Evolutionary conservation across 495 filamentous ascomycete genomes (phyloP).

Genomic region (Penicillium malachiteum): DNA sequence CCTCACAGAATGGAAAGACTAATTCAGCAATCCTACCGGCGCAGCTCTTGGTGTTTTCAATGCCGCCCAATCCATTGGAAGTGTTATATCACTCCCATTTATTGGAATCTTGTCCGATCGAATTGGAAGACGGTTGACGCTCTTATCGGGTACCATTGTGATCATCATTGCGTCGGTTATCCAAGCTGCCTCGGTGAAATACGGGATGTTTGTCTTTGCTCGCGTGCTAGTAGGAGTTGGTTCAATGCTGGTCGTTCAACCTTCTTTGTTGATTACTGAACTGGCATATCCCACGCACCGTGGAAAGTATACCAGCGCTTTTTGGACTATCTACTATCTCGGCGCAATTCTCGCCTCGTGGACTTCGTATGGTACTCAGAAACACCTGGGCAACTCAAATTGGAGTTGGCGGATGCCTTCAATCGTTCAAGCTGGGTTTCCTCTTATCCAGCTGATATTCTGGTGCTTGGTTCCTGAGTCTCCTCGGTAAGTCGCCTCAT

Average conservation of each 20-base stretch:
- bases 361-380: conserved; percentile 27
- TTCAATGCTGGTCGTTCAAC: conserved; percentile 26
- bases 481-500: conserved; percentile 25
- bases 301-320: conserved; percentile 54
- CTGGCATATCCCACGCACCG: conserved; percentile 63
- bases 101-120: conserved; percentile 17
- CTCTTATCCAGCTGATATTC: conserved; percentile 41
- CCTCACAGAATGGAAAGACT: conserved; percentile 9
- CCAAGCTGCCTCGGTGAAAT: conserved; percentile 26
- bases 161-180: conserved; percentile 17
- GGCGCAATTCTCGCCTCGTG: conserved; percentile 51
- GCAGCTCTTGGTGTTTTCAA: conserved; percentile 58
- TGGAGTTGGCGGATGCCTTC: conserved; percentile 50
- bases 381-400: conserved; percentile 24
- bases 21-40: conserved; percentile 9
- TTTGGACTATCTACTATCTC: conserved; percentile 58
- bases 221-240: conserved; percentile 34
- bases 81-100: conserved; percentile 34
- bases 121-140: conserved; percentile 16
- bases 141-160: conserved; percentile 13
- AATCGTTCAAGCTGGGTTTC: conserved; percentile 41
- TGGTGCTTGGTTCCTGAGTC: conserved; percentile 47
- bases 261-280: conserved; percentile 64
- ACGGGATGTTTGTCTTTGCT: conserved; percentile 31
- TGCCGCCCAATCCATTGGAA: conserved; percentile 64